Evolutionary conservation across 768 basidiomycete species (phyloP).

Genomic region (Phlebiopsis flavidoalba): DNA sequence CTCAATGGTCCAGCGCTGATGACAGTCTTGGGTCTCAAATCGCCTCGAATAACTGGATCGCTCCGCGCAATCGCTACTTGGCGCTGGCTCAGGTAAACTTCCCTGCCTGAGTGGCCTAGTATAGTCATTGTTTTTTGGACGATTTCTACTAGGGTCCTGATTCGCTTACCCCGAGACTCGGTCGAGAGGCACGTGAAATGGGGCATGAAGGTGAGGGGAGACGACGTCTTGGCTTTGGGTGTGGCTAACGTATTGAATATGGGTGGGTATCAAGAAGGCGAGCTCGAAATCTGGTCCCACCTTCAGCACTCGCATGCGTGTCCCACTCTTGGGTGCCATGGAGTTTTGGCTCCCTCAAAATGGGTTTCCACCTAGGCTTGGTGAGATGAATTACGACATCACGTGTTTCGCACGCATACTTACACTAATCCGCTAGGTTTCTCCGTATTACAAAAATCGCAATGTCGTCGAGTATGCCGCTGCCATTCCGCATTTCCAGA

Average conservation of each 20-base stretch:
- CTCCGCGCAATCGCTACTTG: not conserved
- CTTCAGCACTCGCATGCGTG: not conserved
- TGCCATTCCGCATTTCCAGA: not conserved
- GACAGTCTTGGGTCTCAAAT: not conserved
- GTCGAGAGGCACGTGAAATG: not conserved
- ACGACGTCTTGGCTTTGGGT: too few species aligned
- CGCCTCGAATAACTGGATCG: not conserved
- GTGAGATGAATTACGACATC: not conserved
- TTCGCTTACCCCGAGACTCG: not conserved
- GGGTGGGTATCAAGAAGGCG: not conserved
- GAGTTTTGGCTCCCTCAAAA: not conserved
- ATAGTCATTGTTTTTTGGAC: not conserved
- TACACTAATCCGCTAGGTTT: not conserved
- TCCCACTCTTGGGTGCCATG: not conserved
- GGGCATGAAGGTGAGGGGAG: not conserved
- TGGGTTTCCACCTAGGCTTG: not conserved
- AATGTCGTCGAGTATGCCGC: not conserved
- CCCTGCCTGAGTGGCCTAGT: too few species aligned
- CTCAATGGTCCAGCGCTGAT: not conserved
- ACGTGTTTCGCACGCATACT: not conserved
- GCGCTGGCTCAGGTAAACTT: too few species aligned
- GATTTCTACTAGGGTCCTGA: not conserved
- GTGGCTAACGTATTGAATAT: not conserved
- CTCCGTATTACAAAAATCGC: not conserved
- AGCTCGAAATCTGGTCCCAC: not conserved